phyloP scores from a whole-genome alignment of 176 grass and related monocot genomes.

The Rhynchospora tenuis region DNA sequence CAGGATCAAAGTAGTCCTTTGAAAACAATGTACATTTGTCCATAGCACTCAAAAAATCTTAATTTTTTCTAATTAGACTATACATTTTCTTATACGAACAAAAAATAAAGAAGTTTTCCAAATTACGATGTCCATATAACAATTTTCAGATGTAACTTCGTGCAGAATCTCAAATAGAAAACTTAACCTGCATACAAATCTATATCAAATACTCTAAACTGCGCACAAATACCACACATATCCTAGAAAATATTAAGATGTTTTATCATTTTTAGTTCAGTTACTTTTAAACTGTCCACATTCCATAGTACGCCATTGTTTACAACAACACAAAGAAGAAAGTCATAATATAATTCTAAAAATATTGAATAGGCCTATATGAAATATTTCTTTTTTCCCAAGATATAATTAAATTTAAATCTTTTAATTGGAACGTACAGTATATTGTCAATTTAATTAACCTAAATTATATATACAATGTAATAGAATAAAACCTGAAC shows the following conservation, averaged over 20 bases:
- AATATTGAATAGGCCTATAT: background rate
- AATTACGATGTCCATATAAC: background rate
- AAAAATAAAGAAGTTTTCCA: background rate
- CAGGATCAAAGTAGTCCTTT: background rate
- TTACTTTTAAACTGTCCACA: background rate
- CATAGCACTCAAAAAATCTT: background rate
- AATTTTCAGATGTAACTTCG: background rate
- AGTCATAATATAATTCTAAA: background rate
- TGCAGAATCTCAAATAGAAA: background rate
- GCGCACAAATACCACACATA: background rate
- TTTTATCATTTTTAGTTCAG: background rate
- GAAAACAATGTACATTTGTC: background rate
- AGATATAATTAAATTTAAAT: background rate
- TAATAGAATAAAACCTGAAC: conserved; percentile 55
- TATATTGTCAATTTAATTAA: background rate
- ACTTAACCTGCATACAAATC: background rate
- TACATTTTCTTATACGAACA: background rate
- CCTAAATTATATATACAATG: background rate
- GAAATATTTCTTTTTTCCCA: background rate
- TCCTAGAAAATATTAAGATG: background rate
- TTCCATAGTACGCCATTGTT: background rate
- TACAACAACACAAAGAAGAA: background rate
- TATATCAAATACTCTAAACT: background rate
- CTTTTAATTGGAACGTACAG: background rate
- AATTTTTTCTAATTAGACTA: too few relatives aligned